A percentile compares a stretch with the other conserved stretches of the same genome.
Evolutionary conservation across 768 basidiomycete genomes (phyloP).

Genomic region (Heimioporus sp.): DNA sequence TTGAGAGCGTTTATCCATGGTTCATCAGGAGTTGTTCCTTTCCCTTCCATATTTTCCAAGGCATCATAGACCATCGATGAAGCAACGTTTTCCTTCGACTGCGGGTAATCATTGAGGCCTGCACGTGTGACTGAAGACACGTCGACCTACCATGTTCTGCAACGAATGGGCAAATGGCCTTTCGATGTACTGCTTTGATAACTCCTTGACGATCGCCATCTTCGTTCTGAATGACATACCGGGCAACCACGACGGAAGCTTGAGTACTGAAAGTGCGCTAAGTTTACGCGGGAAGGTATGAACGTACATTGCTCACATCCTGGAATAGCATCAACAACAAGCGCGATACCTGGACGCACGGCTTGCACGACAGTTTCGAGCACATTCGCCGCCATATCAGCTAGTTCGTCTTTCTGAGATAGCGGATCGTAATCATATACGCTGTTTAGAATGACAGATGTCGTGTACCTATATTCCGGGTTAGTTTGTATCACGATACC

Average conservation of each 20-base stretch:
- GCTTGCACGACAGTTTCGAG: neutral
- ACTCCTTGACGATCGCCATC: neutral
- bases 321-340: constrained; percentile 2
- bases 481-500: neutral
- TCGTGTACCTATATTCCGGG: constrained; percentile 1
- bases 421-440: constrained; percentile 10
- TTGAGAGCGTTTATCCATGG: constrained; percentile 11
- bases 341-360: constrained; percentile 7
- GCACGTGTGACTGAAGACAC: neutral
- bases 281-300: too few species aligned
- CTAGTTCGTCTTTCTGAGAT: constrained; percentile 5
- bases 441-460: constrained; percentile 2
- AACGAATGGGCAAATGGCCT: constrained; percentile 2
- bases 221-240: constrained; percentile 5
- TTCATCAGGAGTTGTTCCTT: neutral
- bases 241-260: constrained; percentile 14
- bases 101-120: neutral
- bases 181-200: neutral
- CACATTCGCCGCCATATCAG: neutral
- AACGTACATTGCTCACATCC: neutral
- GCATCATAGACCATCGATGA: constrained; percentile 14
- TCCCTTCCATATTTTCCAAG: constrained; percentile 1
- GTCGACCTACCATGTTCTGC: neutral
- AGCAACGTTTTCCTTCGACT: neutral
- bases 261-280: constrained; percentile 1